Evolutionary conservation across 2,329 filamentous ascomycete species (phyloP), one percentile per base, ranked within the genome.

Genomic region (Paraconiothyrium sp.): DNA sequence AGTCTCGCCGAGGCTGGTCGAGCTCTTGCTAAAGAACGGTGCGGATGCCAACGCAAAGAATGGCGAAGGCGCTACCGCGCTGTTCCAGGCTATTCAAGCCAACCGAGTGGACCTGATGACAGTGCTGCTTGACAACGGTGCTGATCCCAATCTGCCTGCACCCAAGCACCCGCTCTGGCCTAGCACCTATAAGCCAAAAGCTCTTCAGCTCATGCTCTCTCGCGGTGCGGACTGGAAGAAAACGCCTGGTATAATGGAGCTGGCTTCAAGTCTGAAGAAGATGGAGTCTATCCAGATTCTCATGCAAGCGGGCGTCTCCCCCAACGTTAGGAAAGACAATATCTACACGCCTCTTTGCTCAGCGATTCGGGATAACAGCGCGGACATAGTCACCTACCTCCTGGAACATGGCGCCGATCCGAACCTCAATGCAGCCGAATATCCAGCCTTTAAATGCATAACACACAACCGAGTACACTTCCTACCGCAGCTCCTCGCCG

Each of bases 81-180:
- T 91, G 1, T 89, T 89, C 72, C 84, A 86, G 65, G 87, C 88
- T 4, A 88, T 91, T 56, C 81, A 83, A 52, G 79, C 80, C 20
- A 83, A 83, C 11, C 83, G 89, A 6, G 77, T 84, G 52, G 88
- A 90, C 60, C 80, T 90, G 1, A 84, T 89, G 61, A 81, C 77
- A 1, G 72, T 79, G 3, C 74, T 88, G 16, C 76, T 88, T 2
- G 82, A 90, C 55, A 83, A 88, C 58, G 84, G 85, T 3, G 90
- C 89, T 1, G 85, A 91, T 68, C 85, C 89, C 9, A 92, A 92
- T 72, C 79, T 91, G 6, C 89, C 89, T 1, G 89, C 87, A 1
- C 88, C 89, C 11, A 90, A 90, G 75, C 87, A 91, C 78, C 85
- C 89, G 76, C 82, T 92, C 27, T 89, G 89, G 89, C 87, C 88